A percentile compares a stretch with the other conserved stretches of the same genome.
Evolutionary conservation across 2,329 filamentous ascomycete species (phyloP).

Genomic region (Pseudopyricularia javanii): DNA sequence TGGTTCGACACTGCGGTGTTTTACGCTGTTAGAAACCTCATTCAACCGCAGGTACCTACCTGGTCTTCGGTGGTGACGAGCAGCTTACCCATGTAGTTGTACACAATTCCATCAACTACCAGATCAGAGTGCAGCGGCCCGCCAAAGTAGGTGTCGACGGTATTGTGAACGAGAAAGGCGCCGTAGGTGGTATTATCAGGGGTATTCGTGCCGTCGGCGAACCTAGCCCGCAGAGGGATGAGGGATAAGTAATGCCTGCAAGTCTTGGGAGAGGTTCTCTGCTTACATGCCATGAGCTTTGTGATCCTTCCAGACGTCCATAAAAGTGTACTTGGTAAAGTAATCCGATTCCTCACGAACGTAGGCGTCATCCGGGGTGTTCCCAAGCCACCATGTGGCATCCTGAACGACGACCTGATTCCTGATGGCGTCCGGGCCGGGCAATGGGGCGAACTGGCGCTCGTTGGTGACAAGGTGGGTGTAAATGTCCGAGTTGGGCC

Average conservation of each 20-base stretch:
- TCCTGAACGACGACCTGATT: slow-evolving; percentile 43
- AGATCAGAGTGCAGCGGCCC: slow-evolving; percentile 52
- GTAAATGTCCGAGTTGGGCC: slow-evolving; percentile 47
- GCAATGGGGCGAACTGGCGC: slow-evolving; percentile 38
- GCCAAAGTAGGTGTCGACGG: slow-evolving; percentile 48
- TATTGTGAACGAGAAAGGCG: slow-evolving; percentile 54
- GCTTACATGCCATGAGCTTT: slow-evolving; percentile 34
- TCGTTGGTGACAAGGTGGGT: slow-evolving; percentile 49
- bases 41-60: too few species aligned
- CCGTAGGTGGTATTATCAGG: slow-evolving; percentile 32
- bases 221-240: slow-evolving; percentile 6
- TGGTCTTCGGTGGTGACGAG: too few species aligned
- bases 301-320: slow-evolving; percentile 36
- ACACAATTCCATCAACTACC: slow-evolving; percentile 51
- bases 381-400: slow-evolving; percentile 49
- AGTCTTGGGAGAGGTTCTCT: too few species aligned
- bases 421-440: slow-evolving; percentile 16
- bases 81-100: slow-evolving; percentile 42
- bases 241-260: background rate
- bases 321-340: slow-evolving; percentile 52
- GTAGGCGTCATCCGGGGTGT: slow-evolving; percentile 40
- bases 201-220: slow-evolving; percentile 24
- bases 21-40: background rate
- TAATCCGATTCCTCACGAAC: slow-evolving; percentile 44
- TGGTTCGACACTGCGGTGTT: slow-evolving; percentile 35